Evolutionary conservation across 1,284 basidiomycete genomes (phyloP).

Genomic region (Leccinum griseonigrum): DNA sequence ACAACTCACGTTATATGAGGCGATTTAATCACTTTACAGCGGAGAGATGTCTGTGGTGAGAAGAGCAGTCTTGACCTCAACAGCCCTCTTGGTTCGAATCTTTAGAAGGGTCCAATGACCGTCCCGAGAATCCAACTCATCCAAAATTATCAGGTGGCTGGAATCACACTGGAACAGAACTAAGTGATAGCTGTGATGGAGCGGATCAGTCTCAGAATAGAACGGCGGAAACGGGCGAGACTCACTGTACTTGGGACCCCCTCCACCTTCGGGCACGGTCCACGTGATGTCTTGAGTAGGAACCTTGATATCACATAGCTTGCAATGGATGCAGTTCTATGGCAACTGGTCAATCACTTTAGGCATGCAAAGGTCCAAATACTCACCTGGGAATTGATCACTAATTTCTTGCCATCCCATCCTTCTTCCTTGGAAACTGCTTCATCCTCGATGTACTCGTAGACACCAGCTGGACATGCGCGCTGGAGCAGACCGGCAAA

Average conservation of each 20-base stretch:
- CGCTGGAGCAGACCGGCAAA: conserved; percentile 87
- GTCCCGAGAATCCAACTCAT: not conserved
- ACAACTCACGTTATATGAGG: not conserved
- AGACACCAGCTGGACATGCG: conserved; percentile 95
- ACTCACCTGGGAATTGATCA: conserved; percentile 92
- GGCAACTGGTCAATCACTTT: not conserved
- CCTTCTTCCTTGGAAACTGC: conserved; percentile 49
- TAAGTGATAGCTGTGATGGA: conserved; percentile 17
- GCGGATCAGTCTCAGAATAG: not conserved
- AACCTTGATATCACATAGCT: conserved; percentile 91
- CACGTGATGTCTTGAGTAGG: conserved; percentile 93
- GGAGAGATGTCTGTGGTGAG: not conserved
- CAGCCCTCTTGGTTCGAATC: not conserved
- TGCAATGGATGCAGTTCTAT: conserved; percentile 90
- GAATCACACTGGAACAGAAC: not conserved
- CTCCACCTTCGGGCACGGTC: conserved; percentile 92
- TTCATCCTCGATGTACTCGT: conserved; percentile 91
- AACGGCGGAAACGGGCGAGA: not conserved
- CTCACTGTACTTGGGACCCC: conserved; percentile 84
- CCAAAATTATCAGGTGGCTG: not conserved
- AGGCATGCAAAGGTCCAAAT: not conserved
- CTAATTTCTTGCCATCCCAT: conserved; percentile 83
- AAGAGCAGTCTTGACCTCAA: not conserved
- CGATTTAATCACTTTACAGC: not conserved
- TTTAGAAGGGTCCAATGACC: not conserved